These are phyloP conservation scores for Oryza australiensis DNA, from an alignment of 176 grass and related monocot genomes.

Conservation along the genomic window DNA sequence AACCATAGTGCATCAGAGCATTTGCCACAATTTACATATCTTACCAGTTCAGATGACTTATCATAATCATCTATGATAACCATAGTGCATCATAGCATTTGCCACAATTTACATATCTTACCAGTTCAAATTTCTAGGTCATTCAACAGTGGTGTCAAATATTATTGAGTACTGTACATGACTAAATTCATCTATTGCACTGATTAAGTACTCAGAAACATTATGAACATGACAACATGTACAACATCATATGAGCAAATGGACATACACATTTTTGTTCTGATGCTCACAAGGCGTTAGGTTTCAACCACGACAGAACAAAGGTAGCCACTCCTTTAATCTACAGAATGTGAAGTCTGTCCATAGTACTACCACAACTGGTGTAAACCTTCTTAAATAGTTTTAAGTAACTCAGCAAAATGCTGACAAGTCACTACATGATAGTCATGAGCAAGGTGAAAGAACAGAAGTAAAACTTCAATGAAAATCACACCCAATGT, in stretches of 20 bases:
- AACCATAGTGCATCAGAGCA: neutral
- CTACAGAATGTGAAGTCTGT: neutral
- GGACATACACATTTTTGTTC: neutral
- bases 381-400: neutral
- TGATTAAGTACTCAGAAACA: neutral
- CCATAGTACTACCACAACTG: neutral
- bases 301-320: neutral
- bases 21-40: conserved; percentile 4
- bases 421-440: neutral
- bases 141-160: conserved; percentile 11
- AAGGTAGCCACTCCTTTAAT: neutral
- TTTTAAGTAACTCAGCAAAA: conserved; percentile 17
- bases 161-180: neutral
- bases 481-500: neutral
- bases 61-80: no score
- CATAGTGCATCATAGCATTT: no score
- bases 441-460: neutral
- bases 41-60: no score
- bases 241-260: neutral
- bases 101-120: no score
- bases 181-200: neutral
- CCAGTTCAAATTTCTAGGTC: conserved; percentile 9
- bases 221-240: neutral
- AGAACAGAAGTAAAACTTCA: neutral
- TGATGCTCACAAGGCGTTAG: neutral